Evolutionary conservation across 805 yeast genomes (phyloP).

Genomic region (Blastobotrys attinorum): DNA sequence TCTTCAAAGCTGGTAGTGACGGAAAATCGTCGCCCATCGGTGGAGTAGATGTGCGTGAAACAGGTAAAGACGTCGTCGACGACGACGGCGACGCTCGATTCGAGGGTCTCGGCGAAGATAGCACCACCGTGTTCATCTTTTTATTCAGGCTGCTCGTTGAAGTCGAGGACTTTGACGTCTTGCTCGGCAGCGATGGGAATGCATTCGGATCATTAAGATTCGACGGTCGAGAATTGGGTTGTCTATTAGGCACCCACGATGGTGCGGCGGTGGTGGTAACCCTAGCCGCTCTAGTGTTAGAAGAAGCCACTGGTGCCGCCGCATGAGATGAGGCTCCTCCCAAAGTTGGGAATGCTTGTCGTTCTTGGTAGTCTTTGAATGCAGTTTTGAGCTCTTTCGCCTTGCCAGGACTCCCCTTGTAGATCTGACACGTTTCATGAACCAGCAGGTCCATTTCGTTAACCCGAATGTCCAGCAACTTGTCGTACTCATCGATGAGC

Average conservation of each 20-base stretch:
- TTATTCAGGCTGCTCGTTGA: background rate
- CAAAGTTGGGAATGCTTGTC: conserved; percentile 3
- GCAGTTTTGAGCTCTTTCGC: conserved; percentile 6
- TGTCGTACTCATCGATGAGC: conserved; percentile 39
- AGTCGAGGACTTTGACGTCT: background rate
- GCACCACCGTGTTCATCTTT: background rate
- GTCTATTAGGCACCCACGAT: background rate
- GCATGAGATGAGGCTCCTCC: background rate
- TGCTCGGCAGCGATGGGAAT: conserved; percentile 2
- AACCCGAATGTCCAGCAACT: conserved; percentile 35
- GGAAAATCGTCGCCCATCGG: conserved; percentile 2
- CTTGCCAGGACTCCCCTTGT: conserved; percentile 4
- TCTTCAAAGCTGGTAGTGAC: background rate
- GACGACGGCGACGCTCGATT: background rate
- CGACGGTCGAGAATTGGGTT: background rate
- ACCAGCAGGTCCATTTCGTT: conserved; percentile 9
- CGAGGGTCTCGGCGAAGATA: background rate
- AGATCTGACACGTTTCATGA: conserved; percentile 12
- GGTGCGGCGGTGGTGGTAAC: background rate
- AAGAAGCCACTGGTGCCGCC: too few relatives aligned
- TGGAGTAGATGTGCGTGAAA: too few relatives aligned
- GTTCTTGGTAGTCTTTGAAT: conserved; percentile 7
- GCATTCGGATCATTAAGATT: background rate
- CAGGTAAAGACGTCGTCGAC: background rate
- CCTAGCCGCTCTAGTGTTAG: too few relatives aligned